Evolutionary conservation across 108 stramenopile genomes (phyloP).

Genomic region (Cyclotella cryptica): DNA sequence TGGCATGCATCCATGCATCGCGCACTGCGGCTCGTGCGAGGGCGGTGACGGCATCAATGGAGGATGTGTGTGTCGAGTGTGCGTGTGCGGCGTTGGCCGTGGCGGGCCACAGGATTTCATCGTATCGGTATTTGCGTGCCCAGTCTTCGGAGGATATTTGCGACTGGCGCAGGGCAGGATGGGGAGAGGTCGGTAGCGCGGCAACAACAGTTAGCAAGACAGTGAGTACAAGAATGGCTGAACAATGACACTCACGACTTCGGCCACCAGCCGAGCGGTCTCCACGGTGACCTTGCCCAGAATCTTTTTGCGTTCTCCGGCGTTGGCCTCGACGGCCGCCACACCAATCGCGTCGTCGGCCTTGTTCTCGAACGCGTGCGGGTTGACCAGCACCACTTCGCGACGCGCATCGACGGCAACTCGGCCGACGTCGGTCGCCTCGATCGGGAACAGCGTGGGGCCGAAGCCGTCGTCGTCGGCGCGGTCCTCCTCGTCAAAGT

Average conservation of each 20-base stretch:
- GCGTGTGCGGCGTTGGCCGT: neutral
- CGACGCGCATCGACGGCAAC: neutral
- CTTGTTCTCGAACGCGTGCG: constrained; percentile 62
- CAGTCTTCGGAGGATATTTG: constrained; percentile 62
- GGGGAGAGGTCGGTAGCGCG: neutral
- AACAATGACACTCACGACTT: constrained; percentile 49
- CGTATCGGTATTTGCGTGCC: constrained; percentile 56
- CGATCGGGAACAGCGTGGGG: constrained; percentile 40
- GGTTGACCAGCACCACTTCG: constrained; percentile 82
- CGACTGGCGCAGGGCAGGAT: constrained; percentile 17
- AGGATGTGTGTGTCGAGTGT: neutral
- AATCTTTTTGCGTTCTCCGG: constrained; percentile 35
- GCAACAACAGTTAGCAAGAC: no score
- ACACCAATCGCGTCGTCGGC: no score
- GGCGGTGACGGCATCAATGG: constrained; percentile 29
- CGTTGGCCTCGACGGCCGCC: neutral
- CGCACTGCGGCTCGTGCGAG: constrained; percentile 35
- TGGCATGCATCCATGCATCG: constrained; percentile 7
- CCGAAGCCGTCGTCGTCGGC: constrained; percentile 48
- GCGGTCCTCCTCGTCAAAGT: constrained; percentile 16
- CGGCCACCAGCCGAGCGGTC: constrained; percentile 73
- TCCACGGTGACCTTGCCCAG: constrained; percentile 72
- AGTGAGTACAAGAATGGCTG: neutral
- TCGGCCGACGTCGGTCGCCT: neutral
- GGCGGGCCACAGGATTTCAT: constrained; percentile 47